Evolutionary conservation across 176 grass and related monocot genomes (phyloP).

Genomic region (sorghum (Sorghum bicolor)): Sorghum_bicolor_NCBIv3 NC_012873.2:4052001-4052500

Average conservation of each 20-base stretch:
- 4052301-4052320: conserved; percentile 72
- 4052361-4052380: conserved; percentile 79
- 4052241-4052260: conserved; percentile 89
- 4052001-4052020: conserved; percentile 66
- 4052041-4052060: conserved; percentile 61
- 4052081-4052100: conserved; percentile 64
- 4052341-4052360: conserved; percentile 99
- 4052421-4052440: conserved; percentile 82
- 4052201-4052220: too few relatives aligned
- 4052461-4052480: conserved; percentile 79
- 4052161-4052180: conserved; percentile 77
- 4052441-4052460: conserved; percentile 76
- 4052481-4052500: conserved; percentile 75
- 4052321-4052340: conserved; percentile 74
- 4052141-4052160: conserved; percentile 95
- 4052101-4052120: conserved; percentile 96
- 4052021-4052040: conserved; percentile 60
- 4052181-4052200: conserved; percentile 81
- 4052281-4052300: conserved; percentile 46
- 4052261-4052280: conserved; percentile 69
- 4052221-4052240: conserved; percentile 73
- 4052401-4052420: conserved; percentile 62
- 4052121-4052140: conserved; percentile 90
- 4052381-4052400: conserved; percentile 77
- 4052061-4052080: conserved; percentile 68